phyloP scores from a whole-genome alignment of 1,139 yeast species.

The Magnusiomyces paraingens region DNA sequence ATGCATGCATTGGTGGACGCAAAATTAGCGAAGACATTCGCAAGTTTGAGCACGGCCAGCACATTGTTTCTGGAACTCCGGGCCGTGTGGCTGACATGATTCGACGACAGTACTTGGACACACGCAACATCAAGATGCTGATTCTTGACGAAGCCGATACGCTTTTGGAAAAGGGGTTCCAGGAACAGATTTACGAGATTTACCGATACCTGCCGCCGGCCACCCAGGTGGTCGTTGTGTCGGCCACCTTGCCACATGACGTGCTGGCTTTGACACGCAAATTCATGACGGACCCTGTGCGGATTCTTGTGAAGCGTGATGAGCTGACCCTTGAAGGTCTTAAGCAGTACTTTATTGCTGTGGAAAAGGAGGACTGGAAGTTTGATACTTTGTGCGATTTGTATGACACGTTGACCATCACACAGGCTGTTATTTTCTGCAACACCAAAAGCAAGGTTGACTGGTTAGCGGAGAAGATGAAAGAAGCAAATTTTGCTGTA shows the following conservation, averaged over 20 bases:
- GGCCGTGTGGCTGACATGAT: conserved; percentile 99
- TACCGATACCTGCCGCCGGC: conserved; percentile 90
- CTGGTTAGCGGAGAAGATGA: conserved; percentile 80
- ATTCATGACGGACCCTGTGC: conserved; percentile 95
- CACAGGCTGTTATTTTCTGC: conserved; percentile 99
- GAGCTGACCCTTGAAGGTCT: conserved; percentile 98
- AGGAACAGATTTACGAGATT: conserved; percentile 95
- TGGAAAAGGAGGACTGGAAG: conserved; percentile 88
- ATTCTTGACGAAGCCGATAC: conserved; percentile 99
- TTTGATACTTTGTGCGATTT: conserved; percentile 94
- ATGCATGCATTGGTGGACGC: conserved; percentile 99
- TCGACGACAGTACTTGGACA: conserved; percentile 84
- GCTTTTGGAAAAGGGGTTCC: conserved; percentile 94
- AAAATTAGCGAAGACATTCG: conserved; percentile 85
- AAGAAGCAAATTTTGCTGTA: conserved; percentile 85
- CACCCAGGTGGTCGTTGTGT: conserved; percentile 91
- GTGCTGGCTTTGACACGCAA: conserved; percentile 94
- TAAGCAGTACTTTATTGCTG: conserved; percentile 92
- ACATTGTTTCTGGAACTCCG: conserved; percentile 97
- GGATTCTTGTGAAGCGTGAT: conserved; percentile 96
- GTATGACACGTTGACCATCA: conserved; percentile 95
- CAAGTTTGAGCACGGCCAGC: conserved; percentile 89
- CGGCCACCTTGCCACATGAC: conserved; percentile 98
- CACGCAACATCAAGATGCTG: conserved; percentile 91
- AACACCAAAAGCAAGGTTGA: conserved; percentile 98